A percentile compares a stretch with the other conserved stretches of the same genome.
Conservation (phyloP, 306 rosid species). For the Hippophae tibetana region DNA sequence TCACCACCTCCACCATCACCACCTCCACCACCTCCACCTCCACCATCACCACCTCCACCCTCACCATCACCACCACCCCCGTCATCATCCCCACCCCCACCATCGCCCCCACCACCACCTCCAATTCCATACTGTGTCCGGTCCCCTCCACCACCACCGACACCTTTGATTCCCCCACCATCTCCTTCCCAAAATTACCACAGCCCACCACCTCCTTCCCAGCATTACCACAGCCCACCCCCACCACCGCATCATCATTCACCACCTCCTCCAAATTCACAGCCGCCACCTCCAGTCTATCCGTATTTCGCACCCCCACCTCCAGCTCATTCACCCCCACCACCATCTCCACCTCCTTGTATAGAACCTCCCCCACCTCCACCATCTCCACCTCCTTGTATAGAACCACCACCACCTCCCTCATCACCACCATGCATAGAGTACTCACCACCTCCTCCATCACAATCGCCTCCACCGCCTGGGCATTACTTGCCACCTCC, state of each 20-base stretch:
- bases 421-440: conserved; percentile 61
- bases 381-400: conserved; percentile 58
- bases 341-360: conserved; percentile 43
- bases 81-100: conserved; percentile 23
- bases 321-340: conserved; percentile 31
- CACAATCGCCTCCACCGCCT: conserved; percentile 17
- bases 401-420: conserved; percentile 55
- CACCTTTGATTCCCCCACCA: no score
- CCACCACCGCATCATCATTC: conserved; percentile 11
- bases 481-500: conserved; percentile 25
- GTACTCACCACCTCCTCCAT: conserved; percentile 31
- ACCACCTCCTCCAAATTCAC: conserved; percentile 21
- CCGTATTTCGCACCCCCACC: conserved; percentile 54
- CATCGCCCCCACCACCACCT: conserved; percentile 21
- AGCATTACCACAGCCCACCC: conserved; percentile 25
- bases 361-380: conserved; percentile 40
- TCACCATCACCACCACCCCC: conserved; percentile 27
- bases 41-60: conserved; percentile 18
- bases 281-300: conserved; percentile 50
- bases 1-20: conserved; percentile 1
- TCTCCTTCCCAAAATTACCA: no score
- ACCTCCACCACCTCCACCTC: not conserved
- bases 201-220: conserved; percentile 14
- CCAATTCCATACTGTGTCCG: conserved; percentile 28
- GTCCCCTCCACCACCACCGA: conserved; percentile 37